Conservation (phyloP, 768 basidiomycete genomes). For the Calocera viscosa region DNA sequence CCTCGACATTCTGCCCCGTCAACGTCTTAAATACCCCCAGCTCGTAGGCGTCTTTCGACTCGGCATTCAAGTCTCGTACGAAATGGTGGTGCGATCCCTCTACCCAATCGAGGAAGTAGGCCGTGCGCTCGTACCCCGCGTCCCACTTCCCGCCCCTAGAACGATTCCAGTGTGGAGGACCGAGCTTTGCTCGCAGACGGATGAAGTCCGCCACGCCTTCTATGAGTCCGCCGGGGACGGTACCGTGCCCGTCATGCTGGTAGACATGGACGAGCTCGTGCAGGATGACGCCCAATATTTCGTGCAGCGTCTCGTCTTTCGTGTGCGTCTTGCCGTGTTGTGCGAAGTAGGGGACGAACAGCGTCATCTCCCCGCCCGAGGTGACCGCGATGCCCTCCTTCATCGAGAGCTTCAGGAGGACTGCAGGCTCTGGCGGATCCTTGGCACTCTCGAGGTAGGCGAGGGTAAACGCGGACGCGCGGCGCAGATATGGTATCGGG, state of each 20-base stretch:
- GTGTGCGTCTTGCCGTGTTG: background rate
- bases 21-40: conserved; percentile 41
- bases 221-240: background rate
- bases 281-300: background rate
- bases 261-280: conserved; percentile 2
- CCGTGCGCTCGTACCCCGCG: conserved; percentile 61
- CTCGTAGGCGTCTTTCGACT: conserved; percentile 40
- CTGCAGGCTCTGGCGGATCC: background rate
- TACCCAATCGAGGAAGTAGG: conserved; percentile 60
- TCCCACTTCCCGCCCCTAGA: conserved; percentile 44
- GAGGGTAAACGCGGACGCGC: background rate
- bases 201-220: conserved; percentile 46
- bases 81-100: conserved; percentile 37
- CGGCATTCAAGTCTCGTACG: conserved; percentile 45
- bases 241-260: background rate
- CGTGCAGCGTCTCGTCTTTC: background rate
- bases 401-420: background rate
- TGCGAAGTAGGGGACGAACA: background rate
- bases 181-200: conserved; percentile 44
- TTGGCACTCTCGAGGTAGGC: background rate
- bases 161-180: conserved; percentile 59
- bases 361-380: background rate
- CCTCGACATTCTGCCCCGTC: conserved; percentile 40
- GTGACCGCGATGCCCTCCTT: background rate
- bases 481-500: background rate